Conservation (phyloP, 2,329 filamentous ascomycete genomes). For the Huntiella abstrusa region DNA sequence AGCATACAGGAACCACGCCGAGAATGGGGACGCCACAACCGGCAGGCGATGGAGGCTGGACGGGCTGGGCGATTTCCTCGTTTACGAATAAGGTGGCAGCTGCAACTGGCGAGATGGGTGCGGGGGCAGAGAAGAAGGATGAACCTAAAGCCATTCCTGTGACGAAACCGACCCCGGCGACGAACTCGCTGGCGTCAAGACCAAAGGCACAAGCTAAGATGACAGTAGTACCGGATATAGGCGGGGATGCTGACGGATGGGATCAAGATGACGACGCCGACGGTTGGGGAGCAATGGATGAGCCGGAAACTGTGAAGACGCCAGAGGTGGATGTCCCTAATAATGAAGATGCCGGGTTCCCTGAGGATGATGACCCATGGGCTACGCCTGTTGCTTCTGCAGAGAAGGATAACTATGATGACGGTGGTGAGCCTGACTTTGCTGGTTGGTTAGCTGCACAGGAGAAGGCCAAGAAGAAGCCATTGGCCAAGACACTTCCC, state of each 20-base stretch:
- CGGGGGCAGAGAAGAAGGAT: constrained; percentile 22
- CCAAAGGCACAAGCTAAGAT: too few relatives aligned
- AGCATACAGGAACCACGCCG: constrained; percentile 34
- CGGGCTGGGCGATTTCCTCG: constrained; percentile 94
- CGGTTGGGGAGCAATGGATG: constrained; percentile 57
- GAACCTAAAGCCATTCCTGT: not conserved
- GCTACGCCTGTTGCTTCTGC: constrained; percentile 18
- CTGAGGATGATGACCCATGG: constrained; percentile 22
- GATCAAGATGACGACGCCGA: constrained; percentile 38
- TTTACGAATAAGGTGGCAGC: constrained; percentile 87
- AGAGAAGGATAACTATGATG: constrained; percentile 19
- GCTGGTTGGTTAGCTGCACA: constrained; percentile 88
- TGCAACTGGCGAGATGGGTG: constrained; percentile 71
- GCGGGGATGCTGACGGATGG: constrained; percentile 24
- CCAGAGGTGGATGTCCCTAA: constrained; percentile 10
- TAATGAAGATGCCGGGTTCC: constrained; percentile 12
- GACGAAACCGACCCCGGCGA: not conserved
- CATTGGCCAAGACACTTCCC: constrained; percentile 45
- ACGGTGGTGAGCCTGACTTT: constrained; percentile 87
- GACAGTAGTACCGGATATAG: not conserved
- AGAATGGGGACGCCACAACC: constrained; percentile 65
- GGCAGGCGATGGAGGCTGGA: constrained; percentile 34
- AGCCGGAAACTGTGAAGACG: constrained; percentile 27
- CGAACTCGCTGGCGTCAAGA: constrained; percentile 13
- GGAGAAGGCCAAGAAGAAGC: constrained; percentile 36